A percentile compares a stretch with the other conserved stretches of the same genome.
Conservation (phyloP, 164 flowering plant species). For the Tetrastigma voinierianum region DNA sequence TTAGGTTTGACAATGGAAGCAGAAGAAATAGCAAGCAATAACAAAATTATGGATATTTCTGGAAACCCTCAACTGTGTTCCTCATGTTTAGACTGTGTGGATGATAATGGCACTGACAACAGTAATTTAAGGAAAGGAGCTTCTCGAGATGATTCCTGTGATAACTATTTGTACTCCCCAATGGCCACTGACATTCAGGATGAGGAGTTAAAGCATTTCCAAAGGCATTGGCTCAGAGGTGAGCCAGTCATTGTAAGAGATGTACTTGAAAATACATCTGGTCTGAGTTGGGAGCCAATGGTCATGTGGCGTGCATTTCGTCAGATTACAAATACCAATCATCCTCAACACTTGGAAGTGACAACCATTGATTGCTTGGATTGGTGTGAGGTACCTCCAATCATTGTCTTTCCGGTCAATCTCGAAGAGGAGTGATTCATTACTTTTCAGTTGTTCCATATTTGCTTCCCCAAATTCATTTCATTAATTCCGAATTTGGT, state of each 20-base stretch:
- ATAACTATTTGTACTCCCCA: constrained; percentile 76
- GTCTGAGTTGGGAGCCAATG: constrained; percentile 99
- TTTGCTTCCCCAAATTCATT: neutral
- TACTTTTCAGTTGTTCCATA: no score
- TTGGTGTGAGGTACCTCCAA: constrained; percentile 66
- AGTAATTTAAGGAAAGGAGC: constrained; percentile 49
- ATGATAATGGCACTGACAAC: constrained; percentile 13
- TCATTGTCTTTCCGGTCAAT: neutral
- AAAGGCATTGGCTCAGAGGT: constrained; percentile 75
- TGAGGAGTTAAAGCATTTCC: constrained; percentile 75
- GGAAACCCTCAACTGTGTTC: constrained; percentile 20
- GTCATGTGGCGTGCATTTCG: constrained; percentile 96
- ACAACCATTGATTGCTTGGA: constrained; percentile 70
- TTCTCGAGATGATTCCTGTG: constrained; percentile 50
- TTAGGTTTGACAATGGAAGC: constrained; percentile 43
- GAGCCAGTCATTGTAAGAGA: constrained; percentile 84
- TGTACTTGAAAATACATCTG: constrained; percentile 63
- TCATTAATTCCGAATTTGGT: no score
- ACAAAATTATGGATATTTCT: constrained; percentile 17
- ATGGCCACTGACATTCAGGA: constrained; percentile 41
- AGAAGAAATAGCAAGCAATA: constrained; percentile 31
- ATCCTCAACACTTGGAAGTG: constrained; percentile 34
- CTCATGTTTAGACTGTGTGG: constrained; percentile 36
- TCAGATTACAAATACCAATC: constrained; percentile 36
- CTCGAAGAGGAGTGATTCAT: neutral